Percentiles rank a stretch among this genome's conserved stretches.
Conservation (phyloP, 495 filamentous ascomycete genomes). For the Tetracladium marchalianum region DNA sequence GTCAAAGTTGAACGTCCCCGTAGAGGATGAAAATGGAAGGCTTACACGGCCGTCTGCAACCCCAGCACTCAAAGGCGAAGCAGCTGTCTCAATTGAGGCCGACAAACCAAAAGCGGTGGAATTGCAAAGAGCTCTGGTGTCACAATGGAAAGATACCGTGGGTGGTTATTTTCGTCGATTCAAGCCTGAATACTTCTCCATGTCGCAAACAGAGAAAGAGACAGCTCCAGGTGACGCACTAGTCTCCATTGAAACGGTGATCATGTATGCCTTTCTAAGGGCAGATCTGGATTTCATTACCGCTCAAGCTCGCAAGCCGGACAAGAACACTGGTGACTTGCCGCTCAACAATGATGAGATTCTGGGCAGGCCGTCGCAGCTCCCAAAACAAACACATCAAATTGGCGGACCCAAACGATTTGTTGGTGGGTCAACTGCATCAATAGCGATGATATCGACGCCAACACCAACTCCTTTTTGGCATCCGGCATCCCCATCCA, state of each 20-base stretch:
- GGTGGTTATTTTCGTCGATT: slow-evolving; percentile 94
- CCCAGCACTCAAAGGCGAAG: slow-evolving; percentile 22
- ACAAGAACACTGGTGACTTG: slow-evolving; percentile 46
- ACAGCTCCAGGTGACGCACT: slow-evolving; percentile 14
- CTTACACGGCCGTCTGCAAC: slow-evolving; percentile 17
- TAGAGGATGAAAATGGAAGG: slow-evolving; percentile 21
- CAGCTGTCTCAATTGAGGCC: slow-evolving; percentile 22
- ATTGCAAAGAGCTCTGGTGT: slow-evolving; percentile 57
- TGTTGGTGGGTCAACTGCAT: slow-evolving; percentile 85
- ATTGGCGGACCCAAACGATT: slow-evolving; percentile 70
- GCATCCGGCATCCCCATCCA: slow-evolving; percentile 77
- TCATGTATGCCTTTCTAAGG: slow-evolving; percentile 85
- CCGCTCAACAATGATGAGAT: slow-evolving; percentile 76
- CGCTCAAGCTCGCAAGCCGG: slow-evolving; percentile 66
- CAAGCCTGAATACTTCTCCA: slow-evolving; percentile 52
- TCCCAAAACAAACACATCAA: slow-evolving; percentile 36
- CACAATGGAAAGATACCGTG: slow-evolving; percentile 72
- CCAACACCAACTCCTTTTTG: slow-evolving; percentile 88
- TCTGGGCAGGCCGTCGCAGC: slow-evolving; percentile 52
- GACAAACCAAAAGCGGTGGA: slow-evolving; percentile 38
- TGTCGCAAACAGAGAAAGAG: slow-evolving; percentile 18
- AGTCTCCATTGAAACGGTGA: slow-evolving; percentile 48
- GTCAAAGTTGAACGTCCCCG: slow-evolving; percentile 12
- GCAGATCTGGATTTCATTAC: slow-evolving; percentile 89
- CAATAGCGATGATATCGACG: slow-evolving; percentile 80